Percentiles rank a stretch among this genome's conserved stretches.
These are phyloP conservation scores for Escallonia herrerae DNA, from an alignment of 129 eudicot genomes.

Conservation along the genomic window DNA sequence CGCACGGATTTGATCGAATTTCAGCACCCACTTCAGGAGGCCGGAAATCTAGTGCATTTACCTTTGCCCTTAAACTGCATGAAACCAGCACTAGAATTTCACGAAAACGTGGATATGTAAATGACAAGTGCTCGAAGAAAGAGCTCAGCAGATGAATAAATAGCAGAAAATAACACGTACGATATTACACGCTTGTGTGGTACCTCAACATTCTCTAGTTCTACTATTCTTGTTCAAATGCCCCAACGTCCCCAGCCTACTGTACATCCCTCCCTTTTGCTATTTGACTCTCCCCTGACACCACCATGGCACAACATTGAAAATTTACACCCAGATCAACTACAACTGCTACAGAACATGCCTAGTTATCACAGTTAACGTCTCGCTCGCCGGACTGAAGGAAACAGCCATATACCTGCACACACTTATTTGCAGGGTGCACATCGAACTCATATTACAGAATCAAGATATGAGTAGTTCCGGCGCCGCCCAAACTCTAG, in stretches of 20 bases:
- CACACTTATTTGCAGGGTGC: conserved; percentile 16
- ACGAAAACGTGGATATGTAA: too few relatives aligned
- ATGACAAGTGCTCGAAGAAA: too few relatives aligned
- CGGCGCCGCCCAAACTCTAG: conserved; percentile 65
- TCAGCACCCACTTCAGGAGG: too few relatives aligned
- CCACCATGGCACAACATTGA: conserved; percentile 2
- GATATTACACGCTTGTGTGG: conserved; percentile 5
- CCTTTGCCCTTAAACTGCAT: too few relatives aligned
- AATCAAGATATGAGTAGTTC: conserved; percentile 51
- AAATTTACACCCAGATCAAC: conserved; percentile 10
- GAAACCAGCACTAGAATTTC: too few relatives aligned
- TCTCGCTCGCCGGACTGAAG: background rate
- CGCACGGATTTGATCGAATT: too few relatives aligned
- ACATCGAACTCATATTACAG: conserved; percentile 26
- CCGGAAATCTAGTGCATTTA: too few relatives aligned
- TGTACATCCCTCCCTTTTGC: conserved; percentile 27
- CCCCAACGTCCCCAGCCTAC: conserved; percentile 17
- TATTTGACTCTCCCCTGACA: background rate
- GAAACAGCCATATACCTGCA: background rate
- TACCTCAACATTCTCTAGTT: background rate
- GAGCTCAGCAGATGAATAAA: too few relatives aligned
- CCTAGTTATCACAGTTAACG: background rate
- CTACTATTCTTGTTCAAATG: conserved; percentile 7
- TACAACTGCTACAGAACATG: conserved; percentile 2
- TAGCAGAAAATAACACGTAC: background rate